Percentiles rank a stretch among this genome's conserved stretches.
Conservation (phyloP, 1,139 yeast genomes). For the Blastobotrys capitulatus region DNA sequence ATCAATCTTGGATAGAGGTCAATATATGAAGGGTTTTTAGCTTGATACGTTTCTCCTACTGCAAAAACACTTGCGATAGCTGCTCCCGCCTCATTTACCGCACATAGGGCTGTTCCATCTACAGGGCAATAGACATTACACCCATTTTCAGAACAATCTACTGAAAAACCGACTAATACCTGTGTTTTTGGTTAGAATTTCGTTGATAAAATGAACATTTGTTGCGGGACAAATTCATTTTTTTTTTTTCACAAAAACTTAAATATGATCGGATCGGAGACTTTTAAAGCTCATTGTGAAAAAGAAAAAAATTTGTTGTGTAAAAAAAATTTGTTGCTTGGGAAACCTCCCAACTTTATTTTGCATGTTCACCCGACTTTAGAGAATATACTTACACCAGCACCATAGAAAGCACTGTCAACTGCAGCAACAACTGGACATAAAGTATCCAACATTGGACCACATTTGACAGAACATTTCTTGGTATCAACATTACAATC, state of each 20-base stretch:
- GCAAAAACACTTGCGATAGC: slow-evolving; percentile 16
- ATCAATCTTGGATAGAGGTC: too few relatives aligned
- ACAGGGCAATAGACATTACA: slow-evolving; percentile 17
- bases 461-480: slow-evolving; percentile 14
- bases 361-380: too few relatives aligned
- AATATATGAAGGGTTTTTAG: too few relatives aligned
- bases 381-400: slow-evolving; percentile 11
- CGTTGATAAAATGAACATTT: too few relatives aligned
- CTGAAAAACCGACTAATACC: slow-evolving; percentile 15
- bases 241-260: too few relatives aligned
- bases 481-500: slow-evolving; percentile 15
- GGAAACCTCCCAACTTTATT: too few relatives aligned
- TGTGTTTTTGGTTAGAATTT: too few relatives aligned
- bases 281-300: too few relatives aligned
- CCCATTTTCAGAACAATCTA: slow-evolving; percentile 14
- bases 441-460: slow-evolving; percentile 9
- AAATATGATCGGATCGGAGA: too few relatives aligned
- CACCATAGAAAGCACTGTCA: slow-evolving; percentile 17
- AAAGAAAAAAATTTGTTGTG: too few relatives aligned
- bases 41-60: slow-evolving; percentile 20
- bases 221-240: too few relatives aligned
- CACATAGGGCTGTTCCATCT: slow-evolving; percentile 17
- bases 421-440: slow-evolving; percentile 13
- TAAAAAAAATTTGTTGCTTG: too few relatives aligned
- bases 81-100: slow-evolving; percentile 16